Conservation (phyloP, 768 basidiomycete genomes). For the Pleurotus ostreatus region DNA sequence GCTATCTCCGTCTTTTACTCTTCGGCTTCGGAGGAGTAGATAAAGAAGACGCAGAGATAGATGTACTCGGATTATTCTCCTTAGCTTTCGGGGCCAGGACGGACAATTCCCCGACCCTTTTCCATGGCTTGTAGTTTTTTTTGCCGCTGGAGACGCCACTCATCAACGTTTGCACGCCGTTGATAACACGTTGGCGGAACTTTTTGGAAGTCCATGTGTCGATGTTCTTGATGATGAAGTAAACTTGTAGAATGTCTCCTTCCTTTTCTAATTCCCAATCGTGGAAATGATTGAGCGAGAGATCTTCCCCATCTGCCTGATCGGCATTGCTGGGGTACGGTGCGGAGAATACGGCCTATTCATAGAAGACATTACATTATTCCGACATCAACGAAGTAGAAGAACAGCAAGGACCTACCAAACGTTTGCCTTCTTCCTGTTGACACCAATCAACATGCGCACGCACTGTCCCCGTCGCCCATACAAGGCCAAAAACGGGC, state of each 20-base stretch:
- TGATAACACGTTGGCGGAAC: slow-evolving; percentile 35
- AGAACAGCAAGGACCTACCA: slow-evolving; percentile 23
- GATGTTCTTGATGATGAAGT: slow-evolving; percentile 48
- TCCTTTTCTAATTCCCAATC: slow-evolving; percentile 47
- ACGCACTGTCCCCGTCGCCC: slow-evolving; percentile 47
- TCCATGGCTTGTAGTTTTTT: slow-evolving; percentile 43
- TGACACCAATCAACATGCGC: slow-evolving; percentile 56
- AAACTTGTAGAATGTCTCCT: slow-evolving; percentile 42
- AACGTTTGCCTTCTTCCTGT: slow-evolving; percentile 24
- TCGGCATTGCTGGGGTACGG: slow-evolving; percentile 30
- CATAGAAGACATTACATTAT: not conserved
- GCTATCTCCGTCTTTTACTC: not conserved
- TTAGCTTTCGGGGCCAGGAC: slow-evolving; percentile 10
- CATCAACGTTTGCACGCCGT: slow-evolving; percentile 33
- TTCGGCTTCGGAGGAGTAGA: slow-evolving; percentile 14
- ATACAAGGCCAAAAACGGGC: slow-evolving; percentile 51
- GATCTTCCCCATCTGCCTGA: slow-evolving; percentile 13
- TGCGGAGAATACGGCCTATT: slow-evolving; percentile 45
- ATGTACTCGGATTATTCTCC: slow-evolving; percentile 30
- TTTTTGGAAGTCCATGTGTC: slow-evolving; percentile 45
- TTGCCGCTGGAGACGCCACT: slow-evolving; percentile 27
- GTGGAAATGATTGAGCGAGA: slow-evolving; percentile 24
- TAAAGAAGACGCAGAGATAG: slow-evolving; percentile 13
- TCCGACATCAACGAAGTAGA: not conserved
- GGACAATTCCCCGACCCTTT: slow-evolving; percentile 33